Evolutionary conservation across 805 yeast genomes (phyloP), one percentile per base, ranked within the genome.

Genomic region (Hanseniaspora nectarophila): DNA sequence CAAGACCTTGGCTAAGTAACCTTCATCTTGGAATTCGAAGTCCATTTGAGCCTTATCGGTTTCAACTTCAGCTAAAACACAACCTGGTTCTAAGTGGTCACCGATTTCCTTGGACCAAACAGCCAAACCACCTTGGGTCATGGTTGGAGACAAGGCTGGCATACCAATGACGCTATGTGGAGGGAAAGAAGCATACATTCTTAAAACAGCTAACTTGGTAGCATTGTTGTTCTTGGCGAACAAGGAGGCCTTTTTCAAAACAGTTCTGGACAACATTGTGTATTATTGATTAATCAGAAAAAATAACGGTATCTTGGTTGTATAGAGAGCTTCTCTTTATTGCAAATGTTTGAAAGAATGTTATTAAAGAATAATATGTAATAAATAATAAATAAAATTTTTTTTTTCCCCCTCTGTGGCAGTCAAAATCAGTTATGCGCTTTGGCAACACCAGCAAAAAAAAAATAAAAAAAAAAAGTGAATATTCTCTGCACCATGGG

Each of bases 81-180:
- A 97, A 69, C 98, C 98, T 20, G 97, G 92, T 29, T 76, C 63
- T 59, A 92, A 78, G 67, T 78, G 70, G 67, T 92, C 98, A 63
- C 98, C 98, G 35, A 81, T 85, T 43, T 77, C 69, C 73, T 89
- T 92, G 66, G 80, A 76, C 98, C 98, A 92, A 55, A 78, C 73
- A 37, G 90, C 90, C 58, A 92, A 73, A 68, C 80, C 82, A 66
- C 98, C 98, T 65, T 85, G 90, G 56, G 96, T 85, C 99, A 92
- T 92, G 51, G 99, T 92, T 58, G 99, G 98, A n/a, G 97, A 90
- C 62, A 92, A 74, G 9, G 99, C 98, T 45, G 98, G 99, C 98
- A 92, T 92, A 67, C 82, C 82, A 61, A 92, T 87, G 63, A 92
- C 81, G 55, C 84, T 79, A 70, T 92, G 97, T 20, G 80, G 69